Evolutionary conservation across 257 asterid species (phyloP).

Genomic region (Nicotiana undulata): DNA sequence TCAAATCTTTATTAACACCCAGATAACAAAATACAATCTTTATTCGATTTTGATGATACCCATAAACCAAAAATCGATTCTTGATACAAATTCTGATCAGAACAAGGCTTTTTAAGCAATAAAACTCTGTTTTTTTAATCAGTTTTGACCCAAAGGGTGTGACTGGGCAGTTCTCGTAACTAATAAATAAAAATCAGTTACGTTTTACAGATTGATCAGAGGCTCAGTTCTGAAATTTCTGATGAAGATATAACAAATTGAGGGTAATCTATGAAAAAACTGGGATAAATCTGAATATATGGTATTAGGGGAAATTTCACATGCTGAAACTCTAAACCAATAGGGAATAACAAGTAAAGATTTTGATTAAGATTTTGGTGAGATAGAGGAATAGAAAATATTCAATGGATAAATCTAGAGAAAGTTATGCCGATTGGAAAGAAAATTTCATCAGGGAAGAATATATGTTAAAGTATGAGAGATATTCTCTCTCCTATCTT

Average conservation of each 20-base stretch:
- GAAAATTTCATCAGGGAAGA: slow-evolving; percentile 24
- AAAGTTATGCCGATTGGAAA: slow-evolving; percentile 28
- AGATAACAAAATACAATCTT: background rate
- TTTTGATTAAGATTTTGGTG: background rate
- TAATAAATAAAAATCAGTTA: slow-evolving; percentile 16
- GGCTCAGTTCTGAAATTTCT: background rate
- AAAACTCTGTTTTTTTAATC: slow-evolving; percentile 12
- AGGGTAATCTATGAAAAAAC: background rate
- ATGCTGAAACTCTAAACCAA: background rate
- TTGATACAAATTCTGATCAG: slow-evolving; percentile 7
- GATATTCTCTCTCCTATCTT: slow-evolving; percentile 23
- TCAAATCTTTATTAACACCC: background rate
- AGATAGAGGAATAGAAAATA: slow-evolving; percentile 1
- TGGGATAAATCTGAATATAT: background rate
- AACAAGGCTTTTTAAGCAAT: background rate
- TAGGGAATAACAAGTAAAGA: background rate
- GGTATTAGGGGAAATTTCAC: background rate
- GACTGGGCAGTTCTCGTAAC: background rate
- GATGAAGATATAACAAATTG: no score
- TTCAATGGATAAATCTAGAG: slow-evolving; percentile 35
- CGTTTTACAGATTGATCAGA: slow-evolving; percentile 23
- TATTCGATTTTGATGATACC: background rate
- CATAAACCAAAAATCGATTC: background rate
- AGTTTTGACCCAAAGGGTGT: slow-evolving; percentile 18
- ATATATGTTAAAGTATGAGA: slow-evolving; percentile 37